Base-by-base conservation (phyloP, 805 yeast genomes). In the Priceomyces castillae region DNA sequence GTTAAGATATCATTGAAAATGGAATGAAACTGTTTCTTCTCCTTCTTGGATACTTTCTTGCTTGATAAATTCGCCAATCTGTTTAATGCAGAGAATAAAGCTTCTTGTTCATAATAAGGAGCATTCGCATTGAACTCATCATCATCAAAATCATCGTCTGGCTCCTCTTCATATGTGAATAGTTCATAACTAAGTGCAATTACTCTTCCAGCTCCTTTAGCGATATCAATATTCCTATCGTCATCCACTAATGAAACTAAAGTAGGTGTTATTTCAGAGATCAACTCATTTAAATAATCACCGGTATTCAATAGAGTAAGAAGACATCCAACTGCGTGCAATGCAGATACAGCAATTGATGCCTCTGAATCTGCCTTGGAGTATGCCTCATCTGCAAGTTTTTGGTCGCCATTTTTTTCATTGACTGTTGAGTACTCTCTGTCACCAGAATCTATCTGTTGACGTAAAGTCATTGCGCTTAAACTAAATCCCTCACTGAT, bases 41-140 rank as follows among this genome's bases (percentile, higher is more conserved):
- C 86, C 54, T 77, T 80, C 51, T 84, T 84, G 20, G 83, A 76
- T 2, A 81, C 56, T 41, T 72, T 77, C 45, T 81, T 81, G 4
- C 82, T 67, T 0, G 85, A 77, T 17, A 77, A 73, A 34, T 71
- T 74, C 1, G 77, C 63, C 34, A 82, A 63, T 28, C 70, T 62
- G 19, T 67, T 65, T 23, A 78, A 57, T 3, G 66, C 65, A 16
- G 60, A 54, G 23, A 66, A 57, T 7, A 81, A 53, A 19, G 74
- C 75, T 39, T 73, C 80, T 25, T 71, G 74, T 48, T 81, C 83
- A 42, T 69, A 65, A 56, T 77, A 80, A 2, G 86, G 86, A 1
- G 71, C 60, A 46, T 71, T 67, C 14, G 67, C 67, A 47, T 71
- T 69, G 46, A 61, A 74, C 2, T 62, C 68, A 25, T 72, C 73